A percentile compares a stretch with the other conserved stretches of the same genome.
phyloP scores from a whole-genome alignment of 805 yeast genomes.

The Starmerella asiatica region DNA sequence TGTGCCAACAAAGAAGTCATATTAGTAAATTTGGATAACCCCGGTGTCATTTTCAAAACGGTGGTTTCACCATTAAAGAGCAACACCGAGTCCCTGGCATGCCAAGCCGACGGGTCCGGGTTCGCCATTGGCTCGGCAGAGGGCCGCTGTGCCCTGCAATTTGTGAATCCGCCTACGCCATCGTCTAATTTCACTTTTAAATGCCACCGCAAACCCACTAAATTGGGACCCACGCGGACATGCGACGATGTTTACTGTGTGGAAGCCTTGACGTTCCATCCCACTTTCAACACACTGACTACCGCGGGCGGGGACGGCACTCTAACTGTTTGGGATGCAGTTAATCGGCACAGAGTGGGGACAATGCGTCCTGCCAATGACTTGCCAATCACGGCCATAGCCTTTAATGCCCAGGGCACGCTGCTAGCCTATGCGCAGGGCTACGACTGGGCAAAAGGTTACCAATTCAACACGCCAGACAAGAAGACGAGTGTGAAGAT shows the following conservation, averaged over 20 bases:
- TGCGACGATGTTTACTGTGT: conserved; percentile 66
- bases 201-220: conserved; percentile 62
- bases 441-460: conserved; percentile 88
- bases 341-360: conserved; percentile 72
- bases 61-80: conserved; percentile 67
- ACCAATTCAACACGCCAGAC: conserved; percentile 60
- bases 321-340: conserved; percentile 92
- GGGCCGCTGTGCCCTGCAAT: conserved; percentile 91
- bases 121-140: conserved; percentile 87
- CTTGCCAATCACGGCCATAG: conserved; percentile 53
- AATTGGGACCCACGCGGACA: conserved; percentile 35
- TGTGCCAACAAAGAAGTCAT: conserved; percentile 80
- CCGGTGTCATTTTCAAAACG: conserved; percentile 66
- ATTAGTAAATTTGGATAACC: conserved; percentile 61
- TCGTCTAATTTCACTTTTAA: conserved; percentile 68
- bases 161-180: conserved; percentile 61
- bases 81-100: conserved; percentile 72
- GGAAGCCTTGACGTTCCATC: conserved; percentile 74
- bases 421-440: conserved; percentile 83
- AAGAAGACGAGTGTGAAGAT: conserved; percentile 64
- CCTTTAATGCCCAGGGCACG: conserved; percentile 70
- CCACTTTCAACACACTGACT: conserved; percentile 75
- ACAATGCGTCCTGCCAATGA: conserved; percentile 28
- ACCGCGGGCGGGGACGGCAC: conserved; percentile 95
- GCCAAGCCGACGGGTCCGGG: conserved; percentile 87